These are phyloP conservation scores for Pythium chondricola DNA, from an alignment of 352 stramenopile species.

Conservation along the genomic window DNA sequence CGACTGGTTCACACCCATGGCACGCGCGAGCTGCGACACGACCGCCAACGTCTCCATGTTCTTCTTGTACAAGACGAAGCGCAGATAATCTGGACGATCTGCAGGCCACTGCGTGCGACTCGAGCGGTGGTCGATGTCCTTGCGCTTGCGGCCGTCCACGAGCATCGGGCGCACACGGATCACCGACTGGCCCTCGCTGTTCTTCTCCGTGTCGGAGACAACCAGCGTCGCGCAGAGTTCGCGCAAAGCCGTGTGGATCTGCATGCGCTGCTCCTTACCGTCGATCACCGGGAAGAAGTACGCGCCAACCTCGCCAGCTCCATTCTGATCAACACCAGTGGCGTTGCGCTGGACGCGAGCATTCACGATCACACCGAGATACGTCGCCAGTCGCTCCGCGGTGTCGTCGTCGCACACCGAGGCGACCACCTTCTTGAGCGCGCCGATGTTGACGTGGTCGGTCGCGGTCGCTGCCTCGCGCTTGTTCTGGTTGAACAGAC, in stretches of 20 bases:
- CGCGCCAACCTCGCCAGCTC: slow-evolving; percentile 8
- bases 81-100: slow-evolving; percentile 84
- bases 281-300: slow-evolving; percentile 75
- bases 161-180: slow-evolving; percentile 80
- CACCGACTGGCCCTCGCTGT: slow-evolving; percentile 50
- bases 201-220: slow-evolving; percentile 82
- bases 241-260: slow-evolving; percentile 82
- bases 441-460: slow-evolving; percentile 34
- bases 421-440: slow-evolving; percentile 36
- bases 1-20: slow-evolving; percentile 59
- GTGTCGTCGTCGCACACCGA: slow-evolving; percentile 39
- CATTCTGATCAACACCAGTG: neutral
- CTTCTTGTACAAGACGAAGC: slow-evolving; percentile 96
- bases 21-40: slow-evolving; percentile 75
- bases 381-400: slow-evolving; percentile 29
- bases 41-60: slow-evolving; percentile 93
- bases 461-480: slow-evolving; percentile 23
- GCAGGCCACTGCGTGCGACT: slow-evolving; percentile 45
- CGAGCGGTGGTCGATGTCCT: slow-evolving; percentile 63
- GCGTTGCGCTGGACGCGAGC: slow-evolving; percentile 13
- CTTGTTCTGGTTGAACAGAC: slow-evolving; percentile 62
- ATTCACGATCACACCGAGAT: slow-evolving; percentile 29
- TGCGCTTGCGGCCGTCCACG: slow-evolving; percentile 79
- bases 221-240: slow-evolving; percentile 54
- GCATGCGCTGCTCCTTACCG: slow-evolving; percentile 80